phyloP scores from a whole-genome alignment of 257 asterid species.

The Cordia subcordata region DNA sequence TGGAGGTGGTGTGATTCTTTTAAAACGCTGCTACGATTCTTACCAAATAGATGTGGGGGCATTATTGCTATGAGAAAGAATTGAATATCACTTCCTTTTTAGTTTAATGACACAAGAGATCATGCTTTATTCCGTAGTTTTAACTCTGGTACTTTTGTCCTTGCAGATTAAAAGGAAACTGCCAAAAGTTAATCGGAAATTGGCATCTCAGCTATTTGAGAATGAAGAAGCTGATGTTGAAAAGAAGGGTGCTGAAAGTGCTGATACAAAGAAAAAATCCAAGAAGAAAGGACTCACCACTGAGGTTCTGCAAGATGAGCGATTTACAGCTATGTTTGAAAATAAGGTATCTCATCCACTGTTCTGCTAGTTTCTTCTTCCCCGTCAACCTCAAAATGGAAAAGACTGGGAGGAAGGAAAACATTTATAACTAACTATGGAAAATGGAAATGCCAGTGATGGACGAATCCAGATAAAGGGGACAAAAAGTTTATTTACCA shows the following conservation, averaged over 20 bases:
- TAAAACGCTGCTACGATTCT: no score
- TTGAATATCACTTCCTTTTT: neutral
- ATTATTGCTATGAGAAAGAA: neutral
- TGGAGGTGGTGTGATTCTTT: no score
- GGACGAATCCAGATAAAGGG: no score
- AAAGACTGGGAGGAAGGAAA: no score
- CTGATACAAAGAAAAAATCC: constrained; percentile 48
- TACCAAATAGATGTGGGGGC: no score
- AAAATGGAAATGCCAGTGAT: no score
- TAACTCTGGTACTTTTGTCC: constrained; percentile 6
- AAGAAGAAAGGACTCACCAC: constrained; percentile 80
- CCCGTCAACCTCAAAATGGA: no score
- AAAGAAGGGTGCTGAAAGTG: constrained; percentile 37
- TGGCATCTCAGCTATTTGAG: constrained; percentile 51
- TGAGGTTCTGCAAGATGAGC: constrained; percentile 62
- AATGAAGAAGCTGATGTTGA: constrained; percentile 66
- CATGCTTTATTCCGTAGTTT: neutral
- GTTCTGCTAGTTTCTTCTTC: neutral
- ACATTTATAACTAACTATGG: no score
- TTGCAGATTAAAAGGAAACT: constrained; percentile 66
- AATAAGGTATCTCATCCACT: constrained; percentile 43
- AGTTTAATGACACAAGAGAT: neutral
- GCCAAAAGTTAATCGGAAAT: constrained; percentile 65
- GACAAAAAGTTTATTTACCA: no score
- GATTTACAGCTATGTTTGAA: constrained; percentile 58